Conservation (phyloP, 768 basidiomycete species). For the Solioccasus polychromus region DNA sequence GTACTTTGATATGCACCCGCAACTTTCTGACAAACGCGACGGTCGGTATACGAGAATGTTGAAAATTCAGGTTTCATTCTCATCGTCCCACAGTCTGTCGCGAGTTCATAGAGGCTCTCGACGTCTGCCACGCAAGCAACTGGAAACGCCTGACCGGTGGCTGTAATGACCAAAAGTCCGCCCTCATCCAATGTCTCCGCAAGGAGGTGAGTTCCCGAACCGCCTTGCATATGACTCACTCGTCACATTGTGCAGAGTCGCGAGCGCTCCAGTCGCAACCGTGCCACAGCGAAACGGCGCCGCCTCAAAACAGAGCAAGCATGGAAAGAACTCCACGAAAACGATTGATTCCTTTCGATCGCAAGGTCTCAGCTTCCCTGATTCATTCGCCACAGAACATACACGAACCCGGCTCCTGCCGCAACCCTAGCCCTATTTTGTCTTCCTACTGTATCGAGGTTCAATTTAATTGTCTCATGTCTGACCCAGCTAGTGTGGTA, state of each 20-base stretch:
- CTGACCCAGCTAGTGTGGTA: neutral
- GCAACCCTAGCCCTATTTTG: neutral
- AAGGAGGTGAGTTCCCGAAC: conserved; percentile 51
- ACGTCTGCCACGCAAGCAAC: conserved; percentile 60
- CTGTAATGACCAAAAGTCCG: conserved; percentile 67
- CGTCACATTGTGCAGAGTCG: conserved; percentile 45
- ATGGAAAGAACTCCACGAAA: conserved; percentile 57
- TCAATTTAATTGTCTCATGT: neutral
- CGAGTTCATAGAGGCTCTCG: conserved; percentile 75
- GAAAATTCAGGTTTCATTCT: neutral
- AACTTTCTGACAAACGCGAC: conserved; percentile 63
- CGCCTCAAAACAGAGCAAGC: conserved; percentile 56
- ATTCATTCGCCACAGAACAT: too few species aligned
- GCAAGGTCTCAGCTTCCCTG: too few species aligned
- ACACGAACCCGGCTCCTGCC: neutral
- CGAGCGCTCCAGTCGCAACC: conserved; percentile 56
- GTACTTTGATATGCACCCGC: conserved; percentile 58
- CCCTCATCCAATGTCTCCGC: conserved; percentile 67
- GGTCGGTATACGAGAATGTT: conserved; percentile 40
- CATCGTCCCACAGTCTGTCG: conserved; percentile 51
- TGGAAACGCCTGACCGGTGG: conserved; percentile 68
- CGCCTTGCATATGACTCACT: neutral
- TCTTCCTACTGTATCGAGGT: neutral
- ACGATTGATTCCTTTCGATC: conserved; percentile 32
- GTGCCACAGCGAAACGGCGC: conserved; percentile 57